These are phyloP conservation scores for Umbellularia californica DNA, from an alignment of 164 flowering plant species.

Conservation along the genomic window DNA sequence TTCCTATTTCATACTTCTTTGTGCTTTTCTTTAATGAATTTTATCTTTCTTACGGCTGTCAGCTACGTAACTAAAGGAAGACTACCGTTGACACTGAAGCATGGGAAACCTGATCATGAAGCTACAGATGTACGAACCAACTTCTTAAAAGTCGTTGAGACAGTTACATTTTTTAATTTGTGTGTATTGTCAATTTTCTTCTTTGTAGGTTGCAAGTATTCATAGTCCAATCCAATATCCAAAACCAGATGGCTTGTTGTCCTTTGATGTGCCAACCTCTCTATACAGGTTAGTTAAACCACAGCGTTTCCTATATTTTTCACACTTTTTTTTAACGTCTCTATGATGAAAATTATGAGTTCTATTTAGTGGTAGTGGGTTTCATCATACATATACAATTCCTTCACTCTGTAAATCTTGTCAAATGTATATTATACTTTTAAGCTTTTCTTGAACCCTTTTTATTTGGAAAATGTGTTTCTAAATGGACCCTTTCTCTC, in stretches of 20 bases:
- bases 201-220: constrained; percentile 51
- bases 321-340: background rate
- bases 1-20: background rate
- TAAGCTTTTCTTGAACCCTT: too few species aligned
- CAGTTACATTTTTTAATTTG: background rate
- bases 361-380: background rate
- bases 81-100: constrained; percentile 75
- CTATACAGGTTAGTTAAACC: constrained; percentile 56
- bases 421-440: background rate
- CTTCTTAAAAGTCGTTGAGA: background rate
- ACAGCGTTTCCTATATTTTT: background rate
- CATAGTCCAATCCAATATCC: constrained; percentile 77
- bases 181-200: too few species aligned
- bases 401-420: background rate
- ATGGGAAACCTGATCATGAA: constrained; percentile 95
- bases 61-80: constrained; percentile 79
- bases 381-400: background rate
- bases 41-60: constrained; percentile 14
- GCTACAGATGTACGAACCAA: constrained; percentile 60
- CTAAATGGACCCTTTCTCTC: too few species aligned
- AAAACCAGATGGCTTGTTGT: constrained; percentile 81
- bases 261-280: constrained; percentile 92
- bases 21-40: background rate
- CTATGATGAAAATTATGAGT: background rate
- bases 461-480: too few species aligned